Evolutionary conservation across 441 rosid species (phyloP).

Genomic region (Jatropha multifida): DNA sequence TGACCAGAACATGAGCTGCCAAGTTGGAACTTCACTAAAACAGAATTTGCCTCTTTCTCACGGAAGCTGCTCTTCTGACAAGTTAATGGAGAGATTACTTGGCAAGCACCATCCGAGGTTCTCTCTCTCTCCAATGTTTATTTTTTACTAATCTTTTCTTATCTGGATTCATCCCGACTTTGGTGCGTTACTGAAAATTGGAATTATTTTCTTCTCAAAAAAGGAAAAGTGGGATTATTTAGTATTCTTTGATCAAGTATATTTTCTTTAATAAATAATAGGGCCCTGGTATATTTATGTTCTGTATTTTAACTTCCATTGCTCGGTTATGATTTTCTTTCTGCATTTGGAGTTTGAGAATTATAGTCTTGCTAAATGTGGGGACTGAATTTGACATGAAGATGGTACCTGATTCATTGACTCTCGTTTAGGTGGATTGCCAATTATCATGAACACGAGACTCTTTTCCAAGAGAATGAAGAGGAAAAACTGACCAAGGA

Average conservation of each 20-base stretch:
- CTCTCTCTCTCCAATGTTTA: slow-evolving; percentile 13
- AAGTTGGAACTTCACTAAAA: slow-evolving; percentile 46
- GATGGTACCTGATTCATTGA: slow-evolving; percentile 4
- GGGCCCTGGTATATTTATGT: not conserved
- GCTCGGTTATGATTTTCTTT: not conserved
- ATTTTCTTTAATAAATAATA: not conserved
- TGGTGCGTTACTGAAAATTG: not conserved
- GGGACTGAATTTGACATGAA: not conserved
- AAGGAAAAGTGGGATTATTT: not conserved
- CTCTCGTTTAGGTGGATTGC: slow-evolving; percentile 76
- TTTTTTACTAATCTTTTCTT: not conserved
- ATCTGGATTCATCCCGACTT: not conserved
- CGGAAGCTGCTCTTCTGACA: slow-evolving; percentile 79
- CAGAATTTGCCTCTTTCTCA: slow-evolving; percentile 53
- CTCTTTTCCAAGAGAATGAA: slow-evolving; percentile 97
- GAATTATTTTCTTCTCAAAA: too few relatives aligned
- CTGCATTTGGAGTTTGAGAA: not conserved
- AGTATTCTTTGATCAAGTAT: not conserved
- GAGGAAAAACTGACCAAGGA: slow-evolving; percentile 96
- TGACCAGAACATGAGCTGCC: slow-evolving; percentile 27
- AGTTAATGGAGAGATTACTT: slow-evolving; percentile 80
- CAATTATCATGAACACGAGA: slow-evolving; percentile 96
- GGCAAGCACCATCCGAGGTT: slow-evolving; percentile 82
- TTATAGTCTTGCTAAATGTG: not conserved
- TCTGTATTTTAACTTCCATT: not conserved